These are phyloP conservation scores for Aureobasidium sp. DNA, from an alignment of 2,329 filamentous ascomycete genomes.

Conservation along the genomic window DNA sequence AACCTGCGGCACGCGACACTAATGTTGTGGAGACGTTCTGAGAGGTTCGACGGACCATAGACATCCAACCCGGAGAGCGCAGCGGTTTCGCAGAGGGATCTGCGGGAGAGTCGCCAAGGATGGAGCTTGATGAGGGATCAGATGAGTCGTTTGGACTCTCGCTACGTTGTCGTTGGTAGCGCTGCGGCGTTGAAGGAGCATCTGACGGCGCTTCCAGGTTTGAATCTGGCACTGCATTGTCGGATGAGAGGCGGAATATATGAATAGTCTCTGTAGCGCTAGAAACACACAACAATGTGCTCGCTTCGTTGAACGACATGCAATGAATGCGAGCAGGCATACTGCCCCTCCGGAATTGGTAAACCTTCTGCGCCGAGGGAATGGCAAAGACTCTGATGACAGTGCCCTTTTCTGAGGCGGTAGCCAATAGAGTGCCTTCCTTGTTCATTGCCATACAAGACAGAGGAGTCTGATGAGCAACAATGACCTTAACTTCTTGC, in stretches of 20 bases:
- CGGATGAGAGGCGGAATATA: conserved; percentile 72
- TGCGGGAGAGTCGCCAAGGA: conserved; percentile 21
- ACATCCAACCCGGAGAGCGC: conserved; percentile 71
- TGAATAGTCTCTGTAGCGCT: conserved; percentile 95
- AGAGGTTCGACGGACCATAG: conserved; percentile 86
- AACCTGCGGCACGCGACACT: conserved; percentile 81
- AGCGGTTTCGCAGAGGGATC: conserved; percentile 15
- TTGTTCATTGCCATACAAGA: conserved; percentile 88
- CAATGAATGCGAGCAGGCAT: conserved; percentile 95
- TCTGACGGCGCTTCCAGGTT: not conserved
- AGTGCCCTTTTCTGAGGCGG: conserved; percentile 93
- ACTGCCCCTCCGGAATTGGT: conserved; percentile 90
- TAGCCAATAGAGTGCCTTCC: conserved; percentile 85
- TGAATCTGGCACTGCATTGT: conserved; percentile 1
- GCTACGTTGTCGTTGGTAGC: conserved; percentile 31
- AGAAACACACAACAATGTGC: conserved; percentile 87
- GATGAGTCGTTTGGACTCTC: conserved; percentile 32
- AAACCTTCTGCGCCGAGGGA: conserved; percentile 84
- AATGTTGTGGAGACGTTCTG: conserved; percentile 88
- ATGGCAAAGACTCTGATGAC: conserved; percentile 95
- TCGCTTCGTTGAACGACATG: conserved; percentile 97
- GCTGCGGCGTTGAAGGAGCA: conserved; percentile 4
- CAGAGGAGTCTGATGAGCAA: conserved; percentile 86
- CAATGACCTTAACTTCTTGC: conserved; percentile 90
- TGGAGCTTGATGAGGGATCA: conserved; percentile 36